phyloP scores from a whole-genome alignment of 768 basidiomycete genomes.

The Mycena rosella region DNA sequence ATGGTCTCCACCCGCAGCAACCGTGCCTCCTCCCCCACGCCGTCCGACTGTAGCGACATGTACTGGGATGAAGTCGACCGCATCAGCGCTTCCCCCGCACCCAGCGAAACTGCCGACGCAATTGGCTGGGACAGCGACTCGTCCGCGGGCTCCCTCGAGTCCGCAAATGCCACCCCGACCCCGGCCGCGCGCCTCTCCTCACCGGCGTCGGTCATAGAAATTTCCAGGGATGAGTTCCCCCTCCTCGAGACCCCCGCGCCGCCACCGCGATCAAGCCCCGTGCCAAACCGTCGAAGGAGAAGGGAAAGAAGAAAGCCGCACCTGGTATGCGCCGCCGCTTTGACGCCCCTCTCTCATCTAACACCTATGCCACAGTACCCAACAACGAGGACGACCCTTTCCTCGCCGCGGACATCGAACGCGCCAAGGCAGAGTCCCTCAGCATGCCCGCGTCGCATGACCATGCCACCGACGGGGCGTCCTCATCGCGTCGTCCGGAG shows the following conservation, averaged over 20 bases:
- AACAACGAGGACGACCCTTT: conserved; percentile 2
- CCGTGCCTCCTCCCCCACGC: conserved; percentile 1
- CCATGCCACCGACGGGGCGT: background rate
- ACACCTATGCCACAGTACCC: background rate
- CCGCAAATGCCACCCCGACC: background rate
- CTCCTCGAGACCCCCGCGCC: background rate
- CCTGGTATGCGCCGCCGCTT: background rate
- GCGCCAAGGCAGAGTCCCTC: conserved; percentile 4
- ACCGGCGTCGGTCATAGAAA: background rate
- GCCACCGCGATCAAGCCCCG: background rate
- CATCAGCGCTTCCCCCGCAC: background rate
- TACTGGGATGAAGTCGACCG: background rate
- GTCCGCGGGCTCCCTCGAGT: background rate
- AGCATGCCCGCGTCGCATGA: background rate
- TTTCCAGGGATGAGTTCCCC: background rate
- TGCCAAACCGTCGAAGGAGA: background rate
- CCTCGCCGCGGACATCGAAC: conserved; percentile 5
- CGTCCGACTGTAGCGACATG: background rate
- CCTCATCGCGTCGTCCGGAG: background rate
- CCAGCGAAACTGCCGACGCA: background rate
- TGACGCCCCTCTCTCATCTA: background rate
- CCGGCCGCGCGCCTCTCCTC: background rate
- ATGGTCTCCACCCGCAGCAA: conserved; percentile 4
- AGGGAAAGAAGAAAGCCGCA: background rate
- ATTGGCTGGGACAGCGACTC: background rate